phyloP scores from a whole-genome alignment of 176 grass and related monocot genomes.

The Avena eriantha region DNA sequence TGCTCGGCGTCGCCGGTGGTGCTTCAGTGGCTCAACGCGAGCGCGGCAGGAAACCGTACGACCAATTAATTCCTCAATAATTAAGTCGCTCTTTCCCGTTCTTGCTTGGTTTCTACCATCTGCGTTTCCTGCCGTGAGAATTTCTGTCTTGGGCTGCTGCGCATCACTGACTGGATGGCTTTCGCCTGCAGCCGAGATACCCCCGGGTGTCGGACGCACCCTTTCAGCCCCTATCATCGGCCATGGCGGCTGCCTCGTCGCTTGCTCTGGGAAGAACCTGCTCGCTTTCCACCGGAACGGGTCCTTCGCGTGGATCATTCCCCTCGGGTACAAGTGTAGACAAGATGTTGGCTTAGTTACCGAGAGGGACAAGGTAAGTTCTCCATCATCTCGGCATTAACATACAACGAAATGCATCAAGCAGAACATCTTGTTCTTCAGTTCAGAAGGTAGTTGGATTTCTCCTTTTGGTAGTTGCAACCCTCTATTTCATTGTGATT shows the following conservation, averaged over 20 bases:
- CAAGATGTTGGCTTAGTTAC: constrained; percentile 46
- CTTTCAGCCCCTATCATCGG: constrained; percentile 59
- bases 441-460: neutral
- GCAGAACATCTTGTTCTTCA: neutral
- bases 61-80: neutral
- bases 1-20: neutral
- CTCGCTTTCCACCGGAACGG: constrained; percentile 64
- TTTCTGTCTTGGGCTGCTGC: neutral
- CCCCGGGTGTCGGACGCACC: neutral
- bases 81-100: neutral
- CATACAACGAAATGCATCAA: neutral
- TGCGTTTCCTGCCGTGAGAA: neutral
- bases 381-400: neutral
- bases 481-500: too few species aligned
- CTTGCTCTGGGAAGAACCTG: constrained; percentile 70
- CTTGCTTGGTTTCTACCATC: neutral
- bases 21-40: constrained; percentile 15
- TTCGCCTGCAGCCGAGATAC: constrained; percentile 39
- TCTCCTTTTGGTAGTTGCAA: too few species aligned
- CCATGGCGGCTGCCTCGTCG: constrained; percentile 54
- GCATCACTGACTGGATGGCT: constrained; percentile 3
- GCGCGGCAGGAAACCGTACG: neutral
- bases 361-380: constrained; percentile 58
- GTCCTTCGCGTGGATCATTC: constrained; percentile 60
- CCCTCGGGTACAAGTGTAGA: constrained; percentile 55